Evolutionary conservation across 169 alveolate species (phyloP), one percentile per base, ranked within the genome.

Genomic region (Plasmodium knowlesi): DNA sequence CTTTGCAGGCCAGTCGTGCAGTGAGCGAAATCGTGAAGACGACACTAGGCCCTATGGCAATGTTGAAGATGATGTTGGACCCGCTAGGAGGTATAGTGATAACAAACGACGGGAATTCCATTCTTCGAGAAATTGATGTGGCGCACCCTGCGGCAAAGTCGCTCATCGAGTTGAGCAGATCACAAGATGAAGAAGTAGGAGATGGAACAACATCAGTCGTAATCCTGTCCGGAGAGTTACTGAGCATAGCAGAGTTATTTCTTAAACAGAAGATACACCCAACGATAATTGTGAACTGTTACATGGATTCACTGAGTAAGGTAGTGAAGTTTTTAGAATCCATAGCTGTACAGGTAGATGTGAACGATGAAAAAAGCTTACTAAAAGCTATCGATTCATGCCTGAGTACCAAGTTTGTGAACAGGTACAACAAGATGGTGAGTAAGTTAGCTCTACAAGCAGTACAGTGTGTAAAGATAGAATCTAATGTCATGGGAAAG

Each of bases 41-140:
- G 28, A 99, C 99, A 25, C 97, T 99, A 50, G 99, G 99, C 0
- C 99, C 99, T 22, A 97, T 98, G 73, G 98, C 99, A 14, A 99
- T 99, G 99, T 96, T 99, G 32, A 99, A 99, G 97, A 99, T 99
- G 99, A 98, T 99, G 82, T 97, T 99, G 22, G 99, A 99, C 93
- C 99, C 99, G 32, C 97, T 99, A 98, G 99, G 99, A 43, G 99
- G 99, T n/a, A 99, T 99, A 73, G 99, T 99, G 5, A 96, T 99
- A 88, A 98, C 99, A 9, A 99, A 99, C 95, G 99, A 99, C 83
- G 99, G 99, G 9, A 99, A 98, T 94, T 99, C 99, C 43, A 99
- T 99, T 61, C 95, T 99, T 78, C 95, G 99, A 79, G 99, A 99
- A 97, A 98, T 98, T 70, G 99, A 99, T 94, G 99, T 99, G 67